phyloP scores from a whole-genome alignment of 106 monocot genomes.

The Amphibolis antarctica region DNA sequence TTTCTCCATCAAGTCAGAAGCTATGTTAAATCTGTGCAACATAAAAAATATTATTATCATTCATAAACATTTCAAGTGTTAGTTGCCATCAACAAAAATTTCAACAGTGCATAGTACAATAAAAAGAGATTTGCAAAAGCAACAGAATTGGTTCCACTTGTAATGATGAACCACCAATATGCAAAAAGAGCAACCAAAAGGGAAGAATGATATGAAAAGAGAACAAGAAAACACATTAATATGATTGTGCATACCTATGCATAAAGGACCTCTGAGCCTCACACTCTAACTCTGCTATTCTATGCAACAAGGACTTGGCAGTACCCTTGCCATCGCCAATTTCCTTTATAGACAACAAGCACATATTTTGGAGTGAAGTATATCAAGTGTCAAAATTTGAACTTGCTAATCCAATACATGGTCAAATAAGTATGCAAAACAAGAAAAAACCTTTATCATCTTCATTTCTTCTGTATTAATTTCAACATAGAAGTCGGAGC shows the following conservation, averaged over 20 bases:
- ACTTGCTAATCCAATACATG: background rate
- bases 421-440: background rate
- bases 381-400: background rate
- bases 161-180: too few relatives aligned
- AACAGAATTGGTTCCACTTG: too few relatives aligned
- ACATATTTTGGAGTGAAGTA: background rate
- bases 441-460: constrained; percentile 29
- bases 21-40: constrained; percentile 75
- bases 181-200: too few relatives aligned
- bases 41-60: background rate
- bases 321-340: constrained; percentile 64
- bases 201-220: too few relatives aligned
- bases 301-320: constrained; percentile 64
- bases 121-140: too few relatives aligned
- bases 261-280: constrained; percentile 89
- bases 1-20: constrained; percentile 57
- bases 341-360: constrained; percentile 37
- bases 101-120: too few relatives aligned
- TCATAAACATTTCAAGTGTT: background rate
- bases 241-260: constrained; percentile 53
- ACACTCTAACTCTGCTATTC: constrained; percentile 62
- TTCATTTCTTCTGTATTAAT: constrained; percentile 23
- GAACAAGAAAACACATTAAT: too few relatives aligned
- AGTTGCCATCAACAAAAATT: too few relatives aligned
- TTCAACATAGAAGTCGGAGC: constrained; percentile 73